These are phyloP conservation scores for Teunomyces kruisii DNA, from an alignment of 805 yeast genomes.

Conservation along the genomic window DNA sequence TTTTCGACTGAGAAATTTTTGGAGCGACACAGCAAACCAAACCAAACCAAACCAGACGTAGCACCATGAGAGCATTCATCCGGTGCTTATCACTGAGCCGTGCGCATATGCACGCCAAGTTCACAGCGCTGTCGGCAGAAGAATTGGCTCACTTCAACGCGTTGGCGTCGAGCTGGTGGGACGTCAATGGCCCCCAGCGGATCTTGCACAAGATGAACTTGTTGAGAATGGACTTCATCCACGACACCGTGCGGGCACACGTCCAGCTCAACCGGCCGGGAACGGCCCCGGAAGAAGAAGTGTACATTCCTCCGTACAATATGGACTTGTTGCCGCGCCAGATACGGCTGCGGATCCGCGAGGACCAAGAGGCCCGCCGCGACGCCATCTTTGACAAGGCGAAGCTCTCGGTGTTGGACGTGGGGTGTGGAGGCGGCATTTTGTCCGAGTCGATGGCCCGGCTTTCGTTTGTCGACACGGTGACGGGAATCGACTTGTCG, in stretches of 20 bases:
- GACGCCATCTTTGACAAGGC: conserved; percentile 33
- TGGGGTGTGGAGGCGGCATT: conserved; percentile 99
- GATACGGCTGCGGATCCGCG: conserved; percentile 46
- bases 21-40: background rate
- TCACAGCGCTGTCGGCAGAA: conserved; percentile 15
- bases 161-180: conserved; percentile 98
- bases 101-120: background rate
- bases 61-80: background rate
- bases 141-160: conserved; percentile 82
- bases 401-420: conserved; percentile 64
- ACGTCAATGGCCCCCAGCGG: conserved; percentile 86
- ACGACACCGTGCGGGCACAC: conserved; percentile 51
- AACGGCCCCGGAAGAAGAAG: conserved; percentile 38
- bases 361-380: conserved; percentile 50
- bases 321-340: conserved; percentile 61
- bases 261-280: conserved; percentile 38
- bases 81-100: background rate
- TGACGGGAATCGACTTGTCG: conserved; percentile 84
- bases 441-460: conserved; percentile 86
- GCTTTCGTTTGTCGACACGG: conserved; percentile 57
- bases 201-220: conserved; percentile 94
- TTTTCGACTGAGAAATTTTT: conserved; percentile 2
- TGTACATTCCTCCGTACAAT: conserved; percentile 79
- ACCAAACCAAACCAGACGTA: no score
- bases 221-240: conserved; percentile 83